A percentile compares a stretch with the other conserved stretches of the same genome.
phyloP scores from a whole-genome alignment of 192 early-diverging fungal genomes.

The Coemansia sp. region DNA sequence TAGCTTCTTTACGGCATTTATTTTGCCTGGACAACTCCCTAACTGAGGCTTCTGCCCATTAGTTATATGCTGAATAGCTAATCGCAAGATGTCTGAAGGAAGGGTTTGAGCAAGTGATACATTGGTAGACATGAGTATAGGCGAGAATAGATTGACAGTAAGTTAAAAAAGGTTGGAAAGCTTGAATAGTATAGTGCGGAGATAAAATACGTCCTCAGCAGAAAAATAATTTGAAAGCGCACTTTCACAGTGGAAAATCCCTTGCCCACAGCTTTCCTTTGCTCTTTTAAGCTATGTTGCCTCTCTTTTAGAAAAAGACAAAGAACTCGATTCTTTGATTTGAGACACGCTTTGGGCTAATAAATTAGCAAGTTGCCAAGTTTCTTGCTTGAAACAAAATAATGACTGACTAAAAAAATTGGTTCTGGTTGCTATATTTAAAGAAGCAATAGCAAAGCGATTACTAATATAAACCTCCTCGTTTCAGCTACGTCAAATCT shows the following conservation, averaged over 20 bases:
- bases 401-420: too few relatives aligned
- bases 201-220: not conserved
- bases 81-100: not conserved
- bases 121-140: not conserved
- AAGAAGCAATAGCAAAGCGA: too few relatives aligned
- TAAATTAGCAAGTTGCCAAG: too few relatives aligned
- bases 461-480: too few relatives aligned
- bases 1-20: not conserved
- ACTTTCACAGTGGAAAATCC: not conserved
- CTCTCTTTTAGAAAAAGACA: too few relatives aligned
- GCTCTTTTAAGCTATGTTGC: too few relatives aligned
- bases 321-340: too few relatives aligned
- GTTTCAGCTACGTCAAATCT: too few relatives aligned
- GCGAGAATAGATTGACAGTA: not conserved
- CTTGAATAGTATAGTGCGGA: not conserved
- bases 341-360: too few relatives aligned
- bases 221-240: not conserved
- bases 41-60: not conserved
- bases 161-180: not conserved
- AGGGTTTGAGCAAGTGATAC: not conserved
- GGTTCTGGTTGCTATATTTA: too few relatives aligned
- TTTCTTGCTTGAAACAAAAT: too few relatives aligned
- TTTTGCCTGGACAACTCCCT: not conserved
- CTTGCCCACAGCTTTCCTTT: too few relatives aligned
- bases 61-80: not conserved